These are phyloP conservation scores for Aspergillus caelatus DNA, from an alignment of 2,329 filamentous ascomycete species.

Conservation along the genomic window DNA sequence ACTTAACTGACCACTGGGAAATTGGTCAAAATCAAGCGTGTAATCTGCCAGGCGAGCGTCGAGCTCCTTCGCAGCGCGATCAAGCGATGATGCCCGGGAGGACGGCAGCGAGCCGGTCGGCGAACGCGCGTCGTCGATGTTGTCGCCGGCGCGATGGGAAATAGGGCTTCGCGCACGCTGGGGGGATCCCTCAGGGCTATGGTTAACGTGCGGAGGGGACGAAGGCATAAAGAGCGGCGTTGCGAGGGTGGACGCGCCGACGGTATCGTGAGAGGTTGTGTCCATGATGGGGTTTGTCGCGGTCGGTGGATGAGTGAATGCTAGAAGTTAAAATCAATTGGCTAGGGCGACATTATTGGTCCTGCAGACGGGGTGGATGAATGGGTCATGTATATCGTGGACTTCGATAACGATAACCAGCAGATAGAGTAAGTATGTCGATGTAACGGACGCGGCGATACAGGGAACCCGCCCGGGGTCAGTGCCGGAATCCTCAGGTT, in stretches of 20 bases:
- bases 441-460: not conserved
- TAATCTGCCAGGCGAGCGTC: constrained; percentile 46
- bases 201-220: constrained; percentile 30
- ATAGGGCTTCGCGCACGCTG: constrained; percentile 26
- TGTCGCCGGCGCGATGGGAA: constrained; percentile 17
- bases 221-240: constrained; percentile 42
- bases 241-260: constrained; percentile 43
- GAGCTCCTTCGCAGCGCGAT: constrained; percentile 35
- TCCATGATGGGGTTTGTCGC: constrained; percentile 33
- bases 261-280: constrained; percentile 45
- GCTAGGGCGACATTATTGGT: constrained; percentile 1
- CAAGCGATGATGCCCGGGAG: constrained; percentile 25
- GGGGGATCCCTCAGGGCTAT: constrained; percentile 19
- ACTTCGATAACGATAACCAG: not conserved
- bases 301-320: constrained; percentile 13
- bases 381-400: not conserved
- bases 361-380: not conserved
- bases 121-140: constrained; percentile 15
- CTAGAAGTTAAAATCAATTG: not conserved
- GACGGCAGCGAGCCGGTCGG: constrained; percentile 17
- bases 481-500: not conserved
- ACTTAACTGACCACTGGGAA: constrained; percentile 32
- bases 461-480: not conserved
- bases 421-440: not conserved
- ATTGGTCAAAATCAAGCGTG: constrained; percentile 42